A percentile compares a stretch with the other conserved stretches of the same genome.
These are phyloP conservation scores for Erigeron philadelphicus DNA, from an alignment of 140 eudicot species.

Conservation along the genomic window DNA sequence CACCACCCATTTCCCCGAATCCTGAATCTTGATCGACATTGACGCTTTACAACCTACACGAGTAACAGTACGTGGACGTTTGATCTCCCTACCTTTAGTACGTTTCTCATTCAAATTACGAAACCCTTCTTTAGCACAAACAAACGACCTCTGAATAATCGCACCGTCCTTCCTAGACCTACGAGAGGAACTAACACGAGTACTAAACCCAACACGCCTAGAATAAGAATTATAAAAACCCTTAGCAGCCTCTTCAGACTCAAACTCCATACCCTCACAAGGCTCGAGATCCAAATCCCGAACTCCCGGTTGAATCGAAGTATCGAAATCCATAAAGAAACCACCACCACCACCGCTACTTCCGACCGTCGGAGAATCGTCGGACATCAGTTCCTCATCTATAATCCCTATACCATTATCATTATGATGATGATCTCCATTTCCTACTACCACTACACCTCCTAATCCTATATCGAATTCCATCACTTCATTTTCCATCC, in stretches of 20 bases:
- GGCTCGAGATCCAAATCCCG: constrained; percentile 58
- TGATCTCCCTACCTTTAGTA: constrained; percentile 65
- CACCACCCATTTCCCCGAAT: constrained; percentile 65
- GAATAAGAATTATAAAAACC: constrained; percentile 76
- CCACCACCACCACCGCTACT: constrained; percentile 10
- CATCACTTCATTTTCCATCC: constrained; percentile 43
- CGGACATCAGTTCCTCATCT: constrained; percentile 37
- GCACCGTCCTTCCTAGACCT: constrained; percentile 81
- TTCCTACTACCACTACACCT: constrained; percentile 34
- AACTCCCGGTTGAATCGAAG: constrained; percentile 24
- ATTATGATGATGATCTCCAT: constrained; percentile 20
- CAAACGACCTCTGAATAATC: constrained; percentile 66
- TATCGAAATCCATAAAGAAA: constrained; percentile 14
- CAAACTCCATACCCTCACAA: constrained; percentile 79
- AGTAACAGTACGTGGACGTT: constrained; percentile 67
- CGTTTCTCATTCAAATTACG: constrained; percentile 71
- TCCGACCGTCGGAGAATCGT: constrained; percentile 29
- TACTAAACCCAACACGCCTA: constrained; percentile 71
- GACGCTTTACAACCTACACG: constrained; percentile 84
- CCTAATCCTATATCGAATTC: constrained; percentile 47
- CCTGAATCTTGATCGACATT: constrained; percentile 60
- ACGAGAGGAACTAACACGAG: constrained; percentile 77
- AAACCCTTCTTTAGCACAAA: constrained; percentile 82
- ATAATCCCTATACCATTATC: constrained; percentile 24
- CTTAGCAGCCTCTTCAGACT: constrained; percentile 86